Evolutionary conservation across 305 asterid species (phyloP).

Genomic region (Fraxinus greggii): DNA sequence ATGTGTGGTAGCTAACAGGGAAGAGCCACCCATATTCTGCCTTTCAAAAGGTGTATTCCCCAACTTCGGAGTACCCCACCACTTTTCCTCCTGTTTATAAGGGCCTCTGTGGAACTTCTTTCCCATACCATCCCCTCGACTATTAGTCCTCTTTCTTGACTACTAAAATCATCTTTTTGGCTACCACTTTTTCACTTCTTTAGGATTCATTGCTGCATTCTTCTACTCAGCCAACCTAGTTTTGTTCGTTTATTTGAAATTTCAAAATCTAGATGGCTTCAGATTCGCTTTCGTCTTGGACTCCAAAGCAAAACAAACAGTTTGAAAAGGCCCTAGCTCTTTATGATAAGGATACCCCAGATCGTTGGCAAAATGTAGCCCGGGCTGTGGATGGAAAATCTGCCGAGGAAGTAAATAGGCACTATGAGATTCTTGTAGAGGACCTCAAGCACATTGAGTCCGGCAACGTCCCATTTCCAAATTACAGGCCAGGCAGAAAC

Average conservation of each 20-base stretch:
- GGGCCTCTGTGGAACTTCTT: conserved; percentile 15
- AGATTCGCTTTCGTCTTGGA: conserved; percentile 48
- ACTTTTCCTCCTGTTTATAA: conserved; percentile 40
- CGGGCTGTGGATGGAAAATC: conserved; percentile 62
- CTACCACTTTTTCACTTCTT: not conserved
- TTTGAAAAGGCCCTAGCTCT: conserved; percentile 67
- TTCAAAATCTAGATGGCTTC: conserved; percentile 41
- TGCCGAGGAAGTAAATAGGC: conserved; percentile 60
- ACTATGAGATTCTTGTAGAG: conserved; percentile 60
- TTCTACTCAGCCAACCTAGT: not conserved
- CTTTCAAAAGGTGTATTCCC: conserved; percentile 44
- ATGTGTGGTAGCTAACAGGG: conserved; percentile 51
- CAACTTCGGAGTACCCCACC: conserved; percentile 45
- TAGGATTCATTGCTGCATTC: conserved; percentile 17
- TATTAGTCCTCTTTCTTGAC: conserved; percentile 16
- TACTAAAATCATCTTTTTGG: not conserved
- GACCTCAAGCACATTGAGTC: conserved; percentile 77
- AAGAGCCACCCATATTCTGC: conserved; percentile 50
- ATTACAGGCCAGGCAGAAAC: conserved; percentile 37
- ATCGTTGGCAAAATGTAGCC: conserved; percentile 72
- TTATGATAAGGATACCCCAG: conserved; percentile 70
- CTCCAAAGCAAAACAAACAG: conserved; percentile 56
- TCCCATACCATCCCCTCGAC: conserved; percentile 22
- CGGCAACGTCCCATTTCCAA: conserved; percentile 61
- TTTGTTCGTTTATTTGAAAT: not conserved